Base-by-base conservation (phyloP, 495 filamentous ascomycete species). In the Penicillium bialowiezense region DNA sequence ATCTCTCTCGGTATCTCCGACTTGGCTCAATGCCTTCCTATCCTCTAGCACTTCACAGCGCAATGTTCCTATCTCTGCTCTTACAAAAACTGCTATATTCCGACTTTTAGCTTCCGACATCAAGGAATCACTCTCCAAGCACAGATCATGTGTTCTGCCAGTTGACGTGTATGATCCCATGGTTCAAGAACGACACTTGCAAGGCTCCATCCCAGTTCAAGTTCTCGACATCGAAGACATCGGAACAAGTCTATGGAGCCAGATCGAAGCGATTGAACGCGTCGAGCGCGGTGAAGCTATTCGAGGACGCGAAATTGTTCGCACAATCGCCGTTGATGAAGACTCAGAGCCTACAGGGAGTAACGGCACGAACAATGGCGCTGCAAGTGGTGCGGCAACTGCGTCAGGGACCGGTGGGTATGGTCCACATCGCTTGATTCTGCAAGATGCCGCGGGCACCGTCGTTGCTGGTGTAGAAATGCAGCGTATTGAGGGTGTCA, bases 221-320 rank as follows among this genome's bases (percentile, higher is more conserved):
- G 81, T 97, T 0, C 65, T 95, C 0, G 89, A 89, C 38, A 77
- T 97, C 14, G 87, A 91, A 58, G 91, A 96, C 58, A 74, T 97
- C 33, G 78, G 83, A 12, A 78, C 77, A 12, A 88, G 85, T 56
- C 75, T 85, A 17, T 91, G 90, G 87, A 84, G 86, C 56, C 88
- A 95, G 58, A 80, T 96, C 32, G 91, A 97, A 57, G 82, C 82
- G 17, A 75, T 97, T 19, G 93, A 98, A 65, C 83, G 87, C 36
- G 71, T 82, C 7, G 87, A 91, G 63, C 77, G 91, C 7, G 92
- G 92, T 2, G 93, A 97, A 65, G 81, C 78, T 29, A 88, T 85
- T 8, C 79, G 85, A 20, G 93, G 93, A 1, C 64, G 90, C 6
- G 89, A 97, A 65, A 80, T 97, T 18, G 81, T 98, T 13, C 78